Percentiles rank a stretch among this genome's conserved stretches.
Evolutionary conservation across 345 rosid genomes (phyloP).

Genomic region (Pugionium cornutum): DNA sequence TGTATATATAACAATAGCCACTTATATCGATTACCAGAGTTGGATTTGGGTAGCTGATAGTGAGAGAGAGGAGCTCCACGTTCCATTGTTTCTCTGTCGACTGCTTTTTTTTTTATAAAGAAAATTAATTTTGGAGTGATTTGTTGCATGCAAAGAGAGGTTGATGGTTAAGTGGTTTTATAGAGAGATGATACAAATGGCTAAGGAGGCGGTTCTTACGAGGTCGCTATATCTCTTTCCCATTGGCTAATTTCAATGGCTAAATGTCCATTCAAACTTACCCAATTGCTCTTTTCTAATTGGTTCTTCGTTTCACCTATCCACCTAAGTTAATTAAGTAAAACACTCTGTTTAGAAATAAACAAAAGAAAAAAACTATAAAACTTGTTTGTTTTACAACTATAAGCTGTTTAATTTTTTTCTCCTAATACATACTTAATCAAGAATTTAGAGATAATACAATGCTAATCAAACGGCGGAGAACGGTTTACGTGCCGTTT

Average conservation of each 20-base stretch:
- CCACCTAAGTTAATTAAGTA: conserved; percentile 1
- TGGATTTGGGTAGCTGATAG: conserved; percentile 38
- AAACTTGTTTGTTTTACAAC: neutral
- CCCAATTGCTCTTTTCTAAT: conserved; percentile 34
- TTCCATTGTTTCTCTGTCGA: conserved; percentile 44
- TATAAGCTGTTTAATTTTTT: neutral
- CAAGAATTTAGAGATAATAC: neutral
- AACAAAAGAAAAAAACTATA: neutral
- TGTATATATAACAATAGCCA: conserved; percentile 1
- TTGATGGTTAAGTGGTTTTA: conserved; percentile 33
- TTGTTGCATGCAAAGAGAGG: conserved; percentile 38
- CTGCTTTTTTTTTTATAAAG: conserved; percentile 19
- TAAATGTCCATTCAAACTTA: conserved; percentile 33
- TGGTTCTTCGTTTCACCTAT: conserved; percentile 29
- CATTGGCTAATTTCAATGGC: conserved; percentile 33
- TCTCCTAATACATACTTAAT: neutral
- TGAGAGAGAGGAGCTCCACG: conserved; percentile 43
- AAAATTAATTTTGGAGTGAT: conserved; percentile 20
- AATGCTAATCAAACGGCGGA: neutral
- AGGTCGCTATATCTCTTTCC: conserved; percentile 30
- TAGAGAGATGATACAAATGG: conserved; percentile 39
- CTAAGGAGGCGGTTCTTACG: conserved; percentile 45
- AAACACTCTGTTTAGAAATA: neutral
- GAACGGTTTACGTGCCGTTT: neutral
- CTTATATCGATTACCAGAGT: conserved; percentile 34